Evolutionary conservation across 75 land plant genomes (phyloP), one percentile per base, ranked within the genome.

Genomic region (Selaginella tamariscina): DNA sequence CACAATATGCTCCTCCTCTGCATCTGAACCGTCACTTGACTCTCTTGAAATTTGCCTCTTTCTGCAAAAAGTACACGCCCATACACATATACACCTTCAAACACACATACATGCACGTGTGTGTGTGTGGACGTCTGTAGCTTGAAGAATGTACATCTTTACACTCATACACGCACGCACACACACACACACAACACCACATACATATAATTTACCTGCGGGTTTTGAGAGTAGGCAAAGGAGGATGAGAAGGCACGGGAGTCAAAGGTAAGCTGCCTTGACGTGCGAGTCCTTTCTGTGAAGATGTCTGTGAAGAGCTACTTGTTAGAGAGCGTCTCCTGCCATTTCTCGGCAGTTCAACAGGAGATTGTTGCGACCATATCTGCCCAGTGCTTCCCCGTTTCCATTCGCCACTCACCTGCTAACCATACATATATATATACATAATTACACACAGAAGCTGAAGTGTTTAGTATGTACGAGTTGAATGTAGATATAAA

Each of bases 21-120:
- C 49, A 15, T 79, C 88, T 2, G 88, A 85, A 2, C 79, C 93
- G 21, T 91, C 89, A 27, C 97, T 91, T 15, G 88, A 85, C 33
- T 79, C 67, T 2, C 71, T 81, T 5, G 49, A 39, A 5, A 39
- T 5, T 15, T 39, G 49, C 49, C 15, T 39, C 49, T 39, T 39
- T 15, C 49, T 5, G 49, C n/a, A n/a, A n/a, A n/a, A n/a, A n/a
- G n/a, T n/a, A n/a, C n/a, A n/a, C n/a, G n/a, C n/a, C n/a, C n/a
- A n/a, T n/a, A n/a, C n/a, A n/a, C n/a, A n/a, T n/a, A n/a, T n/a
- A n/a, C n/a, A n/a, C n/a, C n/a, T n/a, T n/a, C n/a, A n/a, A n/a
- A n/a, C n/a, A n/a, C n/a, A n/a, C n/a, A n/a, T n/a, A n/a, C n/a
- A n/a, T n/a, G n/a, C n/a, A n/a, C n/a, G n/a, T n/a, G n/a, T n/a